Base-by-base conservation (phyloP, 345 rosid genomes). In the Aquilaria yunnanensis region DNA sequence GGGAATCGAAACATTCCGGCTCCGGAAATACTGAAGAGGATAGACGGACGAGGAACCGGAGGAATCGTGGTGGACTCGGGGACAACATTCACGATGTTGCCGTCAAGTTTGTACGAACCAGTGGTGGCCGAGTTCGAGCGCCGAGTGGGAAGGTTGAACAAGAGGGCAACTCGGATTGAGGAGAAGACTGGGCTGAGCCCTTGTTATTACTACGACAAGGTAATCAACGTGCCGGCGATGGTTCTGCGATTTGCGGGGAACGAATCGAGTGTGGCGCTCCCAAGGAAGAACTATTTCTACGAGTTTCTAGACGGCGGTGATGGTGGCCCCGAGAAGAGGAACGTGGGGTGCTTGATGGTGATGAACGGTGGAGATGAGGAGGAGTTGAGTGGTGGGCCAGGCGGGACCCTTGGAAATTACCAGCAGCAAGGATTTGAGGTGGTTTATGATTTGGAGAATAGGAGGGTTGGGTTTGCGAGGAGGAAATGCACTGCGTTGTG, bases 351-450 rank as follows among this genome's bases (percentile, higher is more conserved):
- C 55, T 65, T 92, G 72, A 92, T 89, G 98, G 43, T 92, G 78
- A 85, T 92, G 96, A 81, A 89, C 87, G 93, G 91, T 10, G 96
- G 98, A 29, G 92, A 81, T 67, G 98, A 90, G 45, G 58, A 68
- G 8, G 98, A 93, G 67, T 64, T 84, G 66, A 67, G 59, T 0
- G 96, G 90, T 66, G 98, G 97, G 61, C 90, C 98, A 2, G 96
- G 83, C 12, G 98, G 80, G 0, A 84, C 81, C 1, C 41, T 92
- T 1, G 98, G 98, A 16, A 92, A 92, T 66, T 93, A 84, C 46
- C 98, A 93, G 72, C 98, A 93, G 32, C 98, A 93, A 73, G 98
- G 98, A 3, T 90, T 93, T 43, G 94, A 93, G 66, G 96, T 90
- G 66, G 96, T 90, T 23, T 93, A 93, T 67, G 98, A 93, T 68